A percentile compares a stretch with the other conserved stretches of the same genome.
Evolutionary conservation across 164 flowering plant species (phyloP).

Genomic region (Umbilicus rupestris): DNA sequence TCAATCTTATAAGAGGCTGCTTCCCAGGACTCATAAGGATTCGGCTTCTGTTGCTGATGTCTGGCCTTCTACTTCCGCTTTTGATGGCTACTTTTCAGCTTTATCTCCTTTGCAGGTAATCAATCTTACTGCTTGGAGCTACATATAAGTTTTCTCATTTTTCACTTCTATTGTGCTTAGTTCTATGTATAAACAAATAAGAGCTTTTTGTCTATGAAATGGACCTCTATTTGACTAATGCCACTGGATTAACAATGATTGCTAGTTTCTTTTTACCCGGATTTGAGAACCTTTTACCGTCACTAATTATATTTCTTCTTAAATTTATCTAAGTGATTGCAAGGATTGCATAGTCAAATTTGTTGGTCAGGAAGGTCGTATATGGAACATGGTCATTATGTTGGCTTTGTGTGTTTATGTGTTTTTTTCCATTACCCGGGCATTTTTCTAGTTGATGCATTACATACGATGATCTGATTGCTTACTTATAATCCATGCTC

Average conservation of each 20-base stretch:
- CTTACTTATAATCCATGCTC: too few relatives aligned
- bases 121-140: background rate
- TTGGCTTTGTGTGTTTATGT: background rate
- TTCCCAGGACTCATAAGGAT: conserved; percentile 86
- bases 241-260: background rate
- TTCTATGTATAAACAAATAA: background rate
- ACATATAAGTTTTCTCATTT: background rate
- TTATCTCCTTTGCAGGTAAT: conserved; percentile 87
- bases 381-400: background rate
- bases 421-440: too few relatives aligned
- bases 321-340: too few relatives aligned
- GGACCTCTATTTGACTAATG: background rate
- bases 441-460: too few relatives aligned
- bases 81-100: conserved; percentile 83
- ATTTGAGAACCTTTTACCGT: too few relatives aligned
- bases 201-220: background rate
- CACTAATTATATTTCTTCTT: too few relatives aligned
- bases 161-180: too few relatives aligned
- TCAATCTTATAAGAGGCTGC: conserved; percentile 74
- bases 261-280: background rate
- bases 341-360: too few relatives aligned
- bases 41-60: conserved; percentile 85
- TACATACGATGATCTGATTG: too few relatives aligned
- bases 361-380: background rate
- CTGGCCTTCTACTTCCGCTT: conserved; percentile 95